phyloP scores from a whole-genome alignment of 495 filamentous ascomycete species.

The Massariosphaeria phaeospora region DNA sequence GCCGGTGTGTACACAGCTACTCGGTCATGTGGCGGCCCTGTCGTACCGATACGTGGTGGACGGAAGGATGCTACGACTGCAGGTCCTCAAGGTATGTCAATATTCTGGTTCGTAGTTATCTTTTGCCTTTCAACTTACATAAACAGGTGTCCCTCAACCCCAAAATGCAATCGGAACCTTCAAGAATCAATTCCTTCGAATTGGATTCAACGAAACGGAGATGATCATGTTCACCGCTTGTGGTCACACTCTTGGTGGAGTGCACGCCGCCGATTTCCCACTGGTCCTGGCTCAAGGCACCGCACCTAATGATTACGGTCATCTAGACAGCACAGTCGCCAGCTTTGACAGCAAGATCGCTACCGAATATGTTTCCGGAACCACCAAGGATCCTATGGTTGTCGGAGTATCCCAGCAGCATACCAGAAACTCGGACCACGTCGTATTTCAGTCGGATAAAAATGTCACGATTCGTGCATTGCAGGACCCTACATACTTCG shows the following conservation, averaged over 20 bases:
- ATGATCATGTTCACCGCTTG: constrained; percentile 60
- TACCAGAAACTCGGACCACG: constrained; percentile 50
- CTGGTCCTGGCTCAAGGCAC: constrained; percentile 48
- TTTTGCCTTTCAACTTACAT: too few species aligned
- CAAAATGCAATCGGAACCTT: constrained; percentile 52
- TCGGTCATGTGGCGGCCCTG: constrained; percentile 55
- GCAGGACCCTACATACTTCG: constrained; percentile 43
- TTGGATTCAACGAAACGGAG: constrained; percentile 53
- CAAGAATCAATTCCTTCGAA: constrained; percentile 51
- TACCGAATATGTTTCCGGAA: constrained; percentile 53
- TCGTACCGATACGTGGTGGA: constrained; percentile 52
- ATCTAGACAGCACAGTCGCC: constrained; percentile 45
- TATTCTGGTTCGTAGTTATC: too few species aligned
- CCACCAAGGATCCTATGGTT: constrained; percentile 48
- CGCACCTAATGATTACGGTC: constrained; percentile 46
- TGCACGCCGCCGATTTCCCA: constrained; percentile 54
- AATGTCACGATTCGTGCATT: constrained; percentile 53
- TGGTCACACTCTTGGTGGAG: constrained; percentile 58
- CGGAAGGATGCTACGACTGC: constrained; percentile 51
- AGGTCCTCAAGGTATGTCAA: too few species aligned
- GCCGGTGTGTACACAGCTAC: constrained; percentile 54
- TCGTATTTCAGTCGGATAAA: constrained; percentile 52
- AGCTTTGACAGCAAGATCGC: constrained; percentile 54
- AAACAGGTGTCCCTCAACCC: constrained; percentile 56
- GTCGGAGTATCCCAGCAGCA: constrained; percentile 43